These are phyloP conservation scores for Trichosporon faecale DNA, from an alignment of 1,284 basidiomycete species.

Conservation along the genomic window DNA sequence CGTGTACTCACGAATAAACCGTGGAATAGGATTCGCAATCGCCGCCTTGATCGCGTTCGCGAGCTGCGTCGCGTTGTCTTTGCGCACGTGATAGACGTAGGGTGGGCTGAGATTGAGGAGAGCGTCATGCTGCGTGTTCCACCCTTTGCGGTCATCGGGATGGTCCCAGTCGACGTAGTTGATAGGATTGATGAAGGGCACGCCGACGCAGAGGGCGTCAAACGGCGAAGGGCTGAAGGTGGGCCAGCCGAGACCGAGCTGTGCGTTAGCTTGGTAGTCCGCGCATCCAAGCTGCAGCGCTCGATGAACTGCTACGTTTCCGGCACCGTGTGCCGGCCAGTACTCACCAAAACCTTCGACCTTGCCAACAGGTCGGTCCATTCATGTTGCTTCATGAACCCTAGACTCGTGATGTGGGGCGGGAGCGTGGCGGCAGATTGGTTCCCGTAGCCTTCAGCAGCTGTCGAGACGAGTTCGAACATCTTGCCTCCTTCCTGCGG, in stretches of 20 bases:
- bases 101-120: conserved; percentile 19
- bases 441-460: background rate
- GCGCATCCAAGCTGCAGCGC: no score
- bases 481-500: background rate
- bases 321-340: no score
- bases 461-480: background rate
- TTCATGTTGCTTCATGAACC: background rate
- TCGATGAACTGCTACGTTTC: no score
- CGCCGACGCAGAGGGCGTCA: conserved; percentile 52
- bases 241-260: conserved; percentile 2
- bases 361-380: conserved; percentile 16
- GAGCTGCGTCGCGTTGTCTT: background rate
- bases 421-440: background rate
- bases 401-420: conserved; percentile 9
- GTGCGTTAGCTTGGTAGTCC: background rate
- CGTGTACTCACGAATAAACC: conserved; percentile 1
- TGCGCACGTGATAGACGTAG: background rate
- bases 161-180: conserved; percentile 45
- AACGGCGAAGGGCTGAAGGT: conserved; percentile 32
- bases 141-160: conserved; percentile 42
- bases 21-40: background rate
- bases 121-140: conserved; percentile 51
- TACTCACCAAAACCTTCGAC: conserved; percentile 17
- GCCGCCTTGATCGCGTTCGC: background rate
- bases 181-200: conserved; percentile 55